A percentile compares a stretch with the other conserved stretches of the same genome.
Conservation (phyloP, 1,139 yeast species). For the Blastobotrys raffinosifermentans region DNA sequence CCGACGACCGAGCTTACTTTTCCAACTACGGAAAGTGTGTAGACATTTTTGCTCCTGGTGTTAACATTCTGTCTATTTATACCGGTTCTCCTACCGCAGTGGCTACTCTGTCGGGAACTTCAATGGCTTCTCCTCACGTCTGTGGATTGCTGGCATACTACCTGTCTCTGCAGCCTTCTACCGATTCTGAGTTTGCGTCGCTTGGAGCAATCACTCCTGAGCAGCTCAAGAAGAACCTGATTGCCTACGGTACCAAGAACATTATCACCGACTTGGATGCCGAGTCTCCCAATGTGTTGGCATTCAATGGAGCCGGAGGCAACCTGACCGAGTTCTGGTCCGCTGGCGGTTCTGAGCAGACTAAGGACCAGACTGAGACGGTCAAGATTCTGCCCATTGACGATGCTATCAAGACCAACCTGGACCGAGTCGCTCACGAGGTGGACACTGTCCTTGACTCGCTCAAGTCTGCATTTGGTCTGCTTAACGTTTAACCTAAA, state of each 20-base stretch:
- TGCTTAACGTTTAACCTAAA: too few relatives aligned
- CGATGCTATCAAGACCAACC: conserved; percentile 19
- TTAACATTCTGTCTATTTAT: conserved; percentile 50
- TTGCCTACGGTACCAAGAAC: conserved; percentile 70
- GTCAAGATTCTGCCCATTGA: conserved; percentile 23
- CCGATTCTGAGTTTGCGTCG: conserved; percentile 65
- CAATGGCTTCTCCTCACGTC: conserved; percentile 98
- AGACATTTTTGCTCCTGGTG: conserved; percentile 60
- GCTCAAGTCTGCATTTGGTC: conserved; percentile 21
- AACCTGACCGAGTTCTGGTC: conserved; percentile 70
- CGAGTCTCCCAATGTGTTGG: conserved; percentile 83
- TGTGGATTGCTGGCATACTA: conserved; percentile 82
- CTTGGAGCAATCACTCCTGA: conserved; percentile 65
- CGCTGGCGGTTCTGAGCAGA: conserved; percentile 8
- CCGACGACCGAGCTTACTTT: conserved; percentile 51
- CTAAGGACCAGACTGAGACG: conserved; percentile 6
- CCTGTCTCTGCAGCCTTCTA: conserved; percentile 83
- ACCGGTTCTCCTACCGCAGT: conserved; percentile 80
- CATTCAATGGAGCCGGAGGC: conserved; percentile 90
- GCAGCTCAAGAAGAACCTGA: conserved; percentile 81
- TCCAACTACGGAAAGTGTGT: conserved; percentile 64
- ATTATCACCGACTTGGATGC: conserved; percentile 65
- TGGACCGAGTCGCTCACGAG: conserved; percentile 20
- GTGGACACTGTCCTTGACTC: conserved; percentile 21
- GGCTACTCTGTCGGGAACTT: conserved; percentile 92